Percentiles rank a stretch among this genome's conserved stretches.
Evolutionary conservation across 2,329 filamentous ascomycete species (phyloP).

Genomic region (Septoria petroselini): DNA sequence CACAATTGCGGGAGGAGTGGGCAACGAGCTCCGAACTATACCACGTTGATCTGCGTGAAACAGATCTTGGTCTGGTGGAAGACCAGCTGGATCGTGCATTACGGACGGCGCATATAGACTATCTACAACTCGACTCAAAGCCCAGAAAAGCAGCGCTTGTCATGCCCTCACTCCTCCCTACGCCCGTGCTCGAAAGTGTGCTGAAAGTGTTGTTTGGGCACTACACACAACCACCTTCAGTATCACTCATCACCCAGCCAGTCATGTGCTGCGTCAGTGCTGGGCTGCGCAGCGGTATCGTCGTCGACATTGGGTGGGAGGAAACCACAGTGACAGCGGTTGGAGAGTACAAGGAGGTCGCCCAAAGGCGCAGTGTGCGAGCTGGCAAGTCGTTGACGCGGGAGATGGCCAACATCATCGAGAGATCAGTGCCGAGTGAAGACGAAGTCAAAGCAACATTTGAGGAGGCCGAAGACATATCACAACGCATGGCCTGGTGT

Average conservation of each 20-base stretch:
- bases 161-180: conserved; percentile 72
- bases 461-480: conserved; percentile 76
- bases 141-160: conserved; percentile 67
- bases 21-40: conserved; percentile 70
- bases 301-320: conserved; percentile 89
- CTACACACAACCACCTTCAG: conserved; percentile 71
- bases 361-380: conserved; percentile 65
- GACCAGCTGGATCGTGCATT: conserved; percentile 84
- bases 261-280: conserved; percentile 73
- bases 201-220: conserved; percentile 79
- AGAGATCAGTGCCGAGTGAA: conserved; percentile 50
- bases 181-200: conserved; percentile 70
- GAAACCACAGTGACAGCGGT: conserved; percentile 83
- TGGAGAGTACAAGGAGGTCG: conserved; percentile 85
- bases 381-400: conserved; percentile 70
- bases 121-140: conserved; percentile 67
- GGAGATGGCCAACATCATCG: conserved; percentile 64
- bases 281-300: conserved; percentile 77
- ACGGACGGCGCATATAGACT: conserved; percentile 78
- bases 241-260: conserved; percentile 76
- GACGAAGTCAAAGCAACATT: conserved; percentile 53
- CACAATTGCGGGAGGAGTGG: conserved; percentile 59
- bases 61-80: conserved; percentile 75
- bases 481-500: conserved; percentile 77
- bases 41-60: conserved; percentile 66